phyloP scores from a whole-genome alignment of 768 basidiomycete genomes.

The Boletus rubroflammeus region DNA sequence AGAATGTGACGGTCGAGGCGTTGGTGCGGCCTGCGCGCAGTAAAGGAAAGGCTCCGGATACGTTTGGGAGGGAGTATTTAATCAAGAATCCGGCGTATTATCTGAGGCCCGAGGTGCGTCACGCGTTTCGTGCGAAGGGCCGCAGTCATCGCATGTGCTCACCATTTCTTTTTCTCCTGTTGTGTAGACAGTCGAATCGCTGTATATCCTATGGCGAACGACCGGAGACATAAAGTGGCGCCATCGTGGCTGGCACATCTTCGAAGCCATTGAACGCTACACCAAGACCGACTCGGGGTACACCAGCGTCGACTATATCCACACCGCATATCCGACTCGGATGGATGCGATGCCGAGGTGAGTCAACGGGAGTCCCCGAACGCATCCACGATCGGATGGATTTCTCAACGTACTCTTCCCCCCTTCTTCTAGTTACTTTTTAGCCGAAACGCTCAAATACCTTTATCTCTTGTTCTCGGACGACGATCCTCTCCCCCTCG shows the following conservation, averaged over 20 bases:
- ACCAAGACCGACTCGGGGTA: slow-evolving; percentile 61
- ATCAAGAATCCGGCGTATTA: slow-evolving; percentile 46
- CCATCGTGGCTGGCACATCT: slow-evolving; percentile 65
- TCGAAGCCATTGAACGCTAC: slow-evolving; percentile 58
- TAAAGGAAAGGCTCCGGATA: background rate
- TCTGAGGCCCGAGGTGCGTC: slow-evolving; percentile 65
- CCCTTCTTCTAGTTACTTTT: slow-evolving; percentile 45
- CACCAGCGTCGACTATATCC: slow-evolving; percentile 49
- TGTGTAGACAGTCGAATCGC: slow-evolving; percentile 63
- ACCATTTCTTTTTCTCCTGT: background rate
- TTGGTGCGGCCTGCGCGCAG: background rate
- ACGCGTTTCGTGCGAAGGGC: too few species aligned
- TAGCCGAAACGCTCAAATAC: slow-evolving; percentile 67
- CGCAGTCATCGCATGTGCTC: background rate
- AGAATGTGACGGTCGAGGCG: slow-evolving; percentile 6
- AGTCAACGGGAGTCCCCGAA: slow-evolving; percentile 49
- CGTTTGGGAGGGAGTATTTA: slow-evolving; percentile 50
- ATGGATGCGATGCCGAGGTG: slow-evolving; percentile 71
- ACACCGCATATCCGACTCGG: slow-evolving; percentile 33
- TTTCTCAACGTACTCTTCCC: slow-evolving; percentile 8
- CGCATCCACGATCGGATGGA: background rate
- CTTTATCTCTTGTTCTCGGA: slow-evolving; percentile 66
- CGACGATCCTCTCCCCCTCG: slow-evolving; percentile 52
- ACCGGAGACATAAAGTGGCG: slow-evolving; percentile 71
- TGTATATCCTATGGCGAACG: slow-evolving; percentile 67